Conservation (phyloP, 192 early-diverging fungal species). For the Cladochytrium replicatum region DNA sequence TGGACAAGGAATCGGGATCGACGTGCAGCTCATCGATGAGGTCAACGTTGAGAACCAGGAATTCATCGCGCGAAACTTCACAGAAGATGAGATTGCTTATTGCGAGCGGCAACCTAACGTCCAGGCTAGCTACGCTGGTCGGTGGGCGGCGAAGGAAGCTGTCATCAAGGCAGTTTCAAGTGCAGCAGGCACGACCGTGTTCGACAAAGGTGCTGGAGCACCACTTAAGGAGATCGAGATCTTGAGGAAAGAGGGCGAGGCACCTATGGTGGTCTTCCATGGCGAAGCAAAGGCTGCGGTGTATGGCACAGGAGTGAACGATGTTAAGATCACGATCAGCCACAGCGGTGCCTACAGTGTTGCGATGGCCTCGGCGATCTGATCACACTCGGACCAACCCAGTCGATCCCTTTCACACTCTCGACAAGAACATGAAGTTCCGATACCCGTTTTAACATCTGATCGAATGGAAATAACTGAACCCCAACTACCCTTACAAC, state of each 20-base stretch:
- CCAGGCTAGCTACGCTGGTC: constrained; percentile 78
- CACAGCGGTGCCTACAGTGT: constrained; percentile 85
- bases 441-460: no score
- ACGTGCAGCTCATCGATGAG: constrained; percentile 77
- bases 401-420: not conserved
- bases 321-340: constrained; percentile 83
- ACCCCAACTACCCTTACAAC: no score
- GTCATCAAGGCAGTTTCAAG: constrained; percentile 87
- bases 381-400: not conserved
- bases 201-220: constrained; percentile 71
- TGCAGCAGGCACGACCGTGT: constrained; percentile 35
- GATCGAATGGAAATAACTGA: no score
- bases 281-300: constrained; percentile 71
- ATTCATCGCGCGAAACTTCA: constrained; percentile 92
- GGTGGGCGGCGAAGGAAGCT: constrained; percentile 95
- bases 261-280: constrained; percentile 71
- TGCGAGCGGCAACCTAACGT: constrained; percentile 61
- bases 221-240: constrained; percentile 89
- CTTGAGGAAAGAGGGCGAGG: constrained; percentile 50
- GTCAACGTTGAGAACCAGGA: constrained; percentile 72
- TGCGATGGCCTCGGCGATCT: constrained; percentile 65
- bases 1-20: constrained; percentile 63
- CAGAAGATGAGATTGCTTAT: constrained; percentile 64
- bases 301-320: constrained; percentile 54
- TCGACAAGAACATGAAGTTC: no score